phyloP scores from a whole-genome alignment of 768 basidiomycete genomes.

The Suillus plorans region DNA sequence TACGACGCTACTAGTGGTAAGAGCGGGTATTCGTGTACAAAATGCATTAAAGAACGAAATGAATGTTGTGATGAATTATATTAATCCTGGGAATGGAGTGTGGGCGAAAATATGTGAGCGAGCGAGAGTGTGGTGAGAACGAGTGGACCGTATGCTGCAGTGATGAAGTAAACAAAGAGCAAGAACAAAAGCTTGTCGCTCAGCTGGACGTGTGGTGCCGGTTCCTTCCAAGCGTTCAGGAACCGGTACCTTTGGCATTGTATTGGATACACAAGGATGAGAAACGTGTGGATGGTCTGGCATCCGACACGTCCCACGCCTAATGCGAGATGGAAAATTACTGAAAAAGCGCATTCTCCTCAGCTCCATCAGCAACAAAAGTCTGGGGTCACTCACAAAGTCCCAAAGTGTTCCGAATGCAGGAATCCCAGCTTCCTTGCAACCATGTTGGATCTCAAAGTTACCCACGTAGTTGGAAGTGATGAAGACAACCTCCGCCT shows the following conservation, averaged over 20 bases:
- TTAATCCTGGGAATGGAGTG: no score
- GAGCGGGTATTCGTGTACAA: no score
- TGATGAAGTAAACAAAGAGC: no score
- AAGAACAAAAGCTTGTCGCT: no score
- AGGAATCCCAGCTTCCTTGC: constrained; percentile 66
- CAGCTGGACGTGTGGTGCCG: no score
- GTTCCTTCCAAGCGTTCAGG: no score
- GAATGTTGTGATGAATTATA: no score
- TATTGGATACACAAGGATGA: constrained; percentile 9
- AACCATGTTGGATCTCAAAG: constrained; percentile 76
- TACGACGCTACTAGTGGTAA: no score
- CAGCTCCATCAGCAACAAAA: background rate
- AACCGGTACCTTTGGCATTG: constrained; percentile 1
- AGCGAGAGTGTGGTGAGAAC: no score
- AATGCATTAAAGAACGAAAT: no score
- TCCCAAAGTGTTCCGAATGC: constrained; percentile 74
- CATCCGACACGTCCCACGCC: constrained; percentile 8
- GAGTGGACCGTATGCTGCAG: no score
- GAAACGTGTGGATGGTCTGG: constrained; percentile 7
- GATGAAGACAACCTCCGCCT: constrained; percentile 81
- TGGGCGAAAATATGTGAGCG: no score
- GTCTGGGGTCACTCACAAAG: constrained; percentile 40
- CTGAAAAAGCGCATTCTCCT: constrained; percentile 15
- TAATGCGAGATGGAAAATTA: constrained; percentile 17
- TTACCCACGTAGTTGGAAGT: constrained; percentile 84